A percentile compares a stretch with the other conserved stretches of the same genome.
Conservation (phyloP, 345 rosid species). For the Pistacia atlantica region DNA sequence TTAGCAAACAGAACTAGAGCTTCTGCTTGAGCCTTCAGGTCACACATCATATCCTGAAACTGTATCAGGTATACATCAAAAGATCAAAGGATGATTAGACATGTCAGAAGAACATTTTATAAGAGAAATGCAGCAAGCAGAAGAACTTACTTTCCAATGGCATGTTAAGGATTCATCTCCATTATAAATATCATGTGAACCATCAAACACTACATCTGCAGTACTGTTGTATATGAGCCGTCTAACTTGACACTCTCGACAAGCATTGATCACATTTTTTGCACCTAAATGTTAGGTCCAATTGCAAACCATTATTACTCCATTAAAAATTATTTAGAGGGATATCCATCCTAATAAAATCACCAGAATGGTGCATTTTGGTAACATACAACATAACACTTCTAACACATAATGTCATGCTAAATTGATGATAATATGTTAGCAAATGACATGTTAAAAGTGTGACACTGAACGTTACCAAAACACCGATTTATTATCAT, state of each 20-base stretch:
- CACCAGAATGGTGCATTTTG: too few species aligned
- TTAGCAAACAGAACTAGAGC: conserved; percentile 73
- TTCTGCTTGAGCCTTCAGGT: conserved; percentile 95
- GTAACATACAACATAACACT: too few species aligned
- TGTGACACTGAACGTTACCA: too few species aligned
- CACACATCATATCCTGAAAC: conserved; percentile 68
- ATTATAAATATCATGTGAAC: conserved; percentile 59
- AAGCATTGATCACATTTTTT: conserved; percentile 74
- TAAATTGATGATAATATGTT: too few species aligned
- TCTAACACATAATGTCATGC: too few species aligned
- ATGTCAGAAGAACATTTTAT: conserved; percentile 1
- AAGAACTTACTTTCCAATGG: conserved; percentile 57
- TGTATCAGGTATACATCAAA: conserved; percentile 37
- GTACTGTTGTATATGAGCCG: conserved; percentile 79
- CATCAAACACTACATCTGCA: conserved; percentile 85
- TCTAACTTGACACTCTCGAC: conserved; percentile 78
- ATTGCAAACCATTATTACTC: neutral
- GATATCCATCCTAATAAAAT: too few species aligned
- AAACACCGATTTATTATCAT: too few species aligned
- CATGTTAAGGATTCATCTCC: conserved; percentile 71
- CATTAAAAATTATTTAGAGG: neutral
- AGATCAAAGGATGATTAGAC: conserved; percentile 21
- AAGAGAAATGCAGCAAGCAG: conserved; percentile 12
- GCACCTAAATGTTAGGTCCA: conserved; percentile 51
- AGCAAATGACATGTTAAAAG: too few species aligned